These are phyloP conservation scores for Viola pubescens DNA, from an alignment of 441 rosid species.

Conservation along the genomic window DNA sequence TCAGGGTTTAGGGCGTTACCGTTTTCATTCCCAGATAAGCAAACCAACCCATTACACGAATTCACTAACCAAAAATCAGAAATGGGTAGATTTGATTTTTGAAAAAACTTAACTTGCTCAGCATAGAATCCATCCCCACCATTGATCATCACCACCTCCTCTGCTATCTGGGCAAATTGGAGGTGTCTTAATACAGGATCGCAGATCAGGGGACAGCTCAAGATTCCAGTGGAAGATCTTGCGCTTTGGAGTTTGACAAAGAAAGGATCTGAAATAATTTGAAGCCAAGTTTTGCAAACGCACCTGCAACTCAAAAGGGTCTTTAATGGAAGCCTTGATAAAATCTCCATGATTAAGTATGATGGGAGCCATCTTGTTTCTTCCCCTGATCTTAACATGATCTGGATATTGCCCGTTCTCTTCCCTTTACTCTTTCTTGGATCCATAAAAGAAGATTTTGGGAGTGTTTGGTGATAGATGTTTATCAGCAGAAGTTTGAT, in stretches of 20 bases:
- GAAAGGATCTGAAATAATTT: slow-evolving; percentile 15
- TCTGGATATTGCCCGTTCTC: no score
- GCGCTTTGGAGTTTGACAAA: slow-evolving; percentile 8
- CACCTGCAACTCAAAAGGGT: slow-evolving; percentile 12
- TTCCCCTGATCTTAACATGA: no score
- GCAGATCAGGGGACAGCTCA: slow-evolving; percentile 4
- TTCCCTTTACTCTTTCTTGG: no score
- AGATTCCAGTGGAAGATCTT: slow-evolving; percentile 11
- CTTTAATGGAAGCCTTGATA: no score
- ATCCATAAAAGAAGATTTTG: no score
- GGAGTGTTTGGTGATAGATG: no score
- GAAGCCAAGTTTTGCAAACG: slow-evolving; percentile 13
- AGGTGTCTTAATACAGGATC: background rate
- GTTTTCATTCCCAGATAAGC: background rate
- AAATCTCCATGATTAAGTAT: no score
- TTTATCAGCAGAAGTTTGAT: no score
- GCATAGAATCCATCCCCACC: background rate
- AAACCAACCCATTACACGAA: background rate
- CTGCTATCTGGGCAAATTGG: background rate
- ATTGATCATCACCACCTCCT: background rate
- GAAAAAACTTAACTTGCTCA: background rate
- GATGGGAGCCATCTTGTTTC: no score
- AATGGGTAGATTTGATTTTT: background rate
- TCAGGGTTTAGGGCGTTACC: background rate
- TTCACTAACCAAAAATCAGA: background rate